Base-by-base conservation (phyloP, 2,329 filamentous ascomycete genomes). In the Endothia cerciana region DNA sequence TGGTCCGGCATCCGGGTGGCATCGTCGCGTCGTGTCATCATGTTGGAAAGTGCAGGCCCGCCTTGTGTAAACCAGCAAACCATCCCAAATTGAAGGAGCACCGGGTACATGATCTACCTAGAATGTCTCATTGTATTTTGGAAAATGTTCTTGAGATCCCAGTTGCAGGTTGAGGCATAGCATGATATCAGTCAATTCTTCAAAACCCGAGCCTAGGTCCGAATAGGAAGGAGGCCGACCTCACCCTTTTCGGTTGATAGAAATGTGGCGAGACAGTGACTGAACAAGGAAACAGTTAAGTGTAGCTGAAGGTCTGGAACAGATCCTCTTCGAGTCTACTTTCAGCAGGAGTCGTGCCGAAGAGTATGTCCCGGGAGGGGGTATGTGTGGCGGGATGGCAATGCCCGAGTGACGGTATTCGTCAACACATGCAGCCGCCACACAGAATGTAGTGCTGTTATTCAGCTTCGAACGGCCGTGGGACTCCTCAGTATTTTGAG, bases 141-240 rank as follows among this genome's bases (percentile, higher is more conserved):
- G 28, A 36, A 36, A 36, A n/a, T 28, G 15, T 30, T 30, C 36
- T 22, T 30, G 57, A 17, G 13, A n/a, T 45, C 11, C 19, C 19
- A n/a, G 38, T 7, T 45, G 25, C 38, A 22, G 28, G 11, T 25
- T 13, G 38, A 30, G 25, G 25, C 13, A 28, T 3, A 15, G 25
- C 15, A 45, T 43, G 38, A 41, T 43, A 25, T n/a, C 38, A 43
- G 33, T 25, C 40, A 43, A 43, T 4, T 28, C 19, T 59, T 55
- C n/a, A 33, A 62, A 62, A 25, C 60, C 60, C 60, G 60, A 55
- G 38, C 19, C 60, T 62, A 62, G 17, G 8, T 62, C 49, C 25
- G 30, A 33, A 22, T 30, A 62, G 60, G 60, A 38, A 62, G 60
- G 60, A 62, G 49, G 40, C 38, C 25, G 15, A 43, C 57, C 22